Evolutionary conservation across 306 rosid species (phyloP).

Genomic region (Prunus mongolica): DNA sequence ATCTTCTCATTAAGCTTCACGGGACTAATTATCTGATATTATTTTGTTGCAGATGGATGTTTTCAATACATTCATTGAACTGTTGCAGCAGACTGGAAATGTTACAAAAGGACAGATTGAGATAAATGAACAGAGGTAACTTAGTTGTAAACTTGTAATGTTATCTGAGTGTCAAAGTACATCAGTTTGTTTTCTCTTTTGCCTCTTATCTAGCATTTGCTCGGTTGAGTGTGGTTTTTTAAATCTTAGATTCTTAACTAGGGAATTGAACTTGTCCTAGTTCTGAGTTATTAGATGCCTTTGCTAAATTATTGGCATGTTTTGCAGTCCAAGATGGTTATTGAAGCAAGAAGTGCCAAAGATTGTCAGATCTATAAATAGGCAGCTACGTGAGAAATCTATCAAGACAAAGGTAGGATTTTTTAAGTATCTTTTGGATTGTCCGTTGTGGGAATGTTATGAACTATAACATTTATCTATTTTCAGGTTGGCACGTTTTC

Average conservation of each 20-base stretch:
- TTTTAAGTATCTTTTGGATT: neutral
- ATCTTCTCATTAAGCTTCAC: conserved; percentile 5
- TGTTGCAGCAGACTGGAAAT: conserved; percentile 97
- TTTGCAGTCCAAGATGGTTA: conserved; percentile 94
- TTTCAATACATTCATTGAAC: conserved; percentile 89
- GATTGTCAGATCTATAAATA: conserved; percentile 81
- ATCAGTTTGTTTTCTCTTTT: neutral
- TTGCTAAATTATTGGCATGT: conserved; percentile 18
- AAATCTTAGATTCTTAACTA: neutral
- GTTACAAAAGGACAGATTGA: conserved; percentile 92
- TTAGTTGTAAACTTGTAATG: conserved; percentile 5
- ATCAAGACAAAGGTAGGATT: conserved; percentile 89
- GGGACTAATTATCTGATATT: conserved; percentile 33
- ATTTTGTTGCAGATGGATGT: conserved; percentile 83
- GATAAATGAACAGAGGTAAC: conserved; percentile 78
- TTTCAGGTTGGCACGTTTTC: conserved; percentile 96
- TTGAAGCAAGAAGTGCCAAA: conserved; percentile 94
- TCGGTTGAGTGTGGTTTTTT: neutral
- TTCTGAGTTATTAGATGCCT: neutral
- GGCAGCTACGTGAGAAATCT: conserved; percentile 97
- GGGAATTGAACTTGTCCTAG: neutral
- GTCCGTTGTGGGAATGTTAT: neutral
- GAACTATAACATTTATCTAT: conserved; percentile 9
- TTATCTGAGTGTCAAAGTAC: conserved; percentile 11
- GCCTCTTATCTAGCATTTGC: neutral